phyloP scores from a whole-genome alignment of 2,329 filamentous ascomycete genomes.

The Ceratocystiopsis sp. region DNA sequence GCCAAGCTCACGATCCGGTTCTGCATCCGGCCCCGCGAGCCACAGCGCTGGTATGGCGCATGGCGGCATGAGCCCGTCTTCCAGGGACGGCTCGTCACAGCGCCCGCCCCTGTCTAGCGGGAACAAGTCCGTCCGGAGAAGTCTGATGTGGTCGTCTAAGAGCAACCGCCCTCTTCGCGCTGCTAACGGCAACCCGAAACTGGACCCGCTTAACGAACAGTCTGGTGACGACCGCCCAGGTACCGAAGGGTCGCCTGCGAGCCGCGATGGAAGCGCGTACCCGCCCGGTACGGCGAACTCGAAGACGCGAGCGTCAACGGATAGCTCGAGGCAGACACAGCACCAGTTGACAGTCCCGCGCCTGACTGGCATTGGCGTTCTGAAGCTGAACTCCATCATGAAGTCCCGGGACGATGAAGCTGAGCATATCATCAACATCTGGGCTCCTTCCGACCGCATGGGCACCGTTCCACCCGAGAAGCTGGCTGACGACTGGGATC shows the following conservation, averaged over 20 bases:
- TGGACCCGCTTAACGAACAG: conserved; percentile 41
- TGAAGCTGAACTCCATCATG: conserved; percentile 61
- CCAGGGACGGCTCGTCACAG: conserved; percentile 20
- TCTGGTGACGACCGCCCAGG: conserved; percentile 25
- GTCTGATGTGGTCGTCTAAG: conserved; percentile 54
- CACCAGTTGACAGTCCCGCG: conserved; percentile 37
- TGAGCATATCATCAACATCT: conserved; percentile 63
- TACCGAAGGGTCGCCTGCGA: conserved; percentile 19
- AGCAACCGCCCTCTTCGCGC: conserved; percentile 35
- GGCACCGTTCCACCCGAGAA: conserved; percentile 34
- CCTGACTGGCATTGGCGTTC: conserved; percentile 58
- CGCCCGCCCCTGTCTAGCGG: conserved; percentile 32
- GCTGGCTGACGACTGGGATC: conserved; percentile 51
- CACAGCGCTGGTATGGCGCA: conserved; percentile 16
- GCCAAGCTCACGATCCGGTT: conserved; percentile 34
- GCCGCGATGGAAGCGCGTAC: conserved; percentile 26
- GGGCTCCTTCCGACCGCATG: conserved; percentile 44
- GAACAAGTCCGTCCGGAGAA: conserved; percentile 40
- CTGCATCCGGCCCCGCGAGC: conserved; percentile 19
- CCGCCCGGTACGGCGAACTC: conserved; percentile 43
- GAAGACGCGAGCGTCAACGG: conserved; percentile 7
- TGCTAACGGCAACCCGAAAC: conserved; percentile 24
- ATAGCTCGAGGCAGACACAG: background rate
- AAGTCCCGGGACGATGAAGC: conserved; percentile 52
- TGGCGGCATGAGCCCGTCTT: conserved; percentile 10